Evolutionary conservation across 208 protist genomes (phyloP).

Genomic region (Leishmania guyanensis): DNA sequence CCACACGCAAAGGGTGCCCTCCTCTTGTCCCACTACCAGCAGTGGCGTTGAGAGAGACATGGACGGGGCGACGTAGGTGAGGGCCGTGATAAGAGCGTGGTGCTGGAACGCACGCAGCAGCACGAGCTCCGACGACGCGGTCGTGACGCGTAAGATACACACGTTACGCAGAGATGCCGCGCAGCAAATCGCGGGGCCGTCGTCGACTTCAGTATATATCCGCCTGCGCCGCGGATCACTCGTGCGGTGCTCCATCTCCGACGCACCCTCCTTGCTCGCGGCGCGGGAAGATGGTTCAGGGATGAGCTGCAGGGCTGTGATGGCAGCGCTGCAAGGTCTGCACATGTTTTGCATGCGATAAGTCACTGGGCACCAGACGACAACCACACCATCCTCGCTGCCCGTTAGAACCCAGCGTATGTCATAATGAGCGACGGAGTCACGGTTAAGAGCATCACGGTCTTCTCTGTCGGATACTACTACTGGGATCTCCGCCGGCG

Average conservation of each 20-base stretch:
- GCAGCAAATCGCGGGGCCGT: conserved; percentile 25
- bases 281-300: not conserved
- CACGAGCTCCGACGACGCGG: conserved; percentile 18
- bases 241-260: not conserved
- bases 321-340: conserved; percentile 21
- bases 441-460: not conserved
- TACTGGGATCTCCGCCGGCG: not conserved
- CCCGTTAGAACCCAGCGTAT: conserved; percentile 39
- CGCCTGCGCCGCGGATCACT: not conserved
- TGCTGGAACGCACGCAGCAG: conserved; percentile 28
- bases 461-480: not conserved
- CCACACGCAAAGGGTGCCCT: conserved; percentile 46
- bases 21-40: conserved; percentile 49
- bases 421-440: not conserved
- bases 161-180: conserved; percentile 39
- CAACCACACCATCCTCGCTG: conserved; percentile 47
- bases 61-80: conserved; percentile 15
- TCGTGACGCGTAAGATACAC: conserved; percentile 21
- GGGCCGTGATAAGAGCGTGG: conserved; percentile 17
- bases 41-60: conserved; percentile 19
- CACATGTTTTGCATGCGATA: conserved; percentile 31
- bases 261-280: not conserved
- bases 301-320: conserved; percentile 37
- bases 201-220: not conserved
- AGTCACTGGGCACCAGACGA: conserved; percentile 43